Conservation (phyloP, 768 basidiomycete genomes). For the Lepiota subincarnata region DNA sequence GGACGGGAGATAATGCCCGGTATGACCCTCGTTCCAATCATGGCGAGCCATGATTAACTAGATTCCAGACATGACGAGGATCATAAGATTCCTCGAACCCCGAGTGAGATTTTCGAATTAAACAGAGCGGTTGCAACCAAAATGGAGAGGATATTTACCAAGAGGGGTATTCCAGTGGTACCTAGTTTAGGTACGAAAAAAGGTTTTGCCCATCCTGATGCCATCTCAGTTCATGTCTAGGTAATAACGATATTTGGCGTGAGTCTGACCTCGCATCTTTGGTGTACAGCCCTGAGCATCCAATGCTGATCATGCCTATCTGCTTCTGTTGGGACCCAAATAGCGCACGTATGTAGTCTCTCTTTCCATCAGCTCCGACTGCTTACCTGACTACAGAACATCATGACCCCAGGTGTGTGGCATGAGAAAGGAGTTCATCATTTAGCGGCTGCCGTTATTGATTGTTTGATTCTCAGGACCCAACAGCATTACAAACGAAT, state of each 20-base stretch:
- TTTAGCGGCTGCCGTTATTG: not conserved
- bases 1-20: constrained; percentile 79
- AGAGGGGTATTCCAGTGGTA: constrained; percentile 70
- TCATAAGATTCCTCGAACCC: constrained; percentile 72
- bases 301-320: constrained; percentile 8
- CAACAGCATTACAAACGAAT: constrained; percentile 65
- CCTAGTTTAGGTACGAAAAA: constrained; percentile 62
- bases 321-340: not conserved
- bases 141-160: constrained; percentile 73
- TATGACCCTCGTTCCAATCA: constrained; percentile 20
- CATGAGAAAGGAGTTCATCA: not conserved
- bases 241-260: constrained; percentile 94
- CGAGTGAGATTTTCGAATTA: constrained; percentile 70
- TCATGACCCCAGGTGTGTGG: constrained; percentile 52
- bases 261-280: constrained; percentile 24
- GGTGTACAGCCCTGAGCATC: constrained; percentile 29
- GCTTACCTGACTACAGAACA: constrained; percentile 44
- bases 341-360: constrained; percentile 14
- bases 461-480: constrained; percentile 40
- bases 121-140: constrained; percentile 64
- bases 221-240: constrained; percentile 30
- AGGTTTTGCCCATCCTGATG: not conserved
- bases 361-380: constrained; percentile 7
- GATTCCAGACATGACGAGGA: constrained; percentile 77
- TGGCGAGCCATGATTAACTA: not conserved